These are phyloP conservation scores for Morella rubra DNA, from an alignment of 306 rosid genomes.

Conservation along the genomic window DNA sequence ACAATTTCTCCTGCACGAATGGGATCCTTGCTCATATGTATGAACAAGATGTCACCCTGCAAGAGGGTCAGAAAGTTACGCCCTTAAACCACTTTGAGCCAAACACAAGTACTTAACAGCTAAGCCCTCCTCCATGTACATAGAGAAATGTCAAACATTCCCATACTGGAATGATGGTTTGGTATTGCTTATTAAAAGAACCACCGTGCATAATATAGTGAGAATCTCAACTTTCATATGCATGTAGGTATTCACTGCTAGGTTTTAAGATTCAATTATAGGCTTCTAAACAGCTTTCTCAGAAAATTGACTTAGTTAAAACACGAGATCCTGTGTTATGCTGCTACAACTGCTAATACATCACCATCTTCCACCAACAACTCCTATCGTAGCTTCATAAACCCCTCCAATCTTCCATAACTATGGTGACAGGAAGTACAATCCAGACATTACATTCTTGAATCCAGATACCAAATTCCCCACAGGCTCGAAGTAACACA, in stretches of 20 bases:
- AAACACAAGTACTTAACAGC: not conserved
- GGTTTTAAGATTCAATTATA: no score
- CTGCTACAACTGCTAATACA: not conserved
- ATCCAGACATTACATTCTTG: no score
- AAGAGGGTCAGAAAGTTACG: slow-evolving; percentile 10
- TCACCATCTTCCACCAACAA: not conserved
- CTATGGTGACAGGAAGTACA: not conserved
- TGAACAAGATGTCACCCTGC: slow-evolving; percentile 74
- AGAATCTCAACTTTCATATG: not conserved
- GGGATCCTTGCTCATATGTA: slow-evolving; percentile 60
- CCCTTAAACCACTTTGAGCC: slow-evolving; percentile 15
- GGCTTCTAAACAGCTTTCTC: no score
- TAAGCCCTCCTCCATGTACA: not conserved
- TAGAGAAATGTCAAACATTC: no score
- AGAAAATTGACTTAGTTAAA: not conserved
- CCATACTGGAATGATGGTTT: no score
- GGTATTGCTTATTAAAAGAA: no score
- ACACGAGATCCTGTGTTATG: not conserved
- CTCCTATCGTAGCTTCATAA: not conserved
- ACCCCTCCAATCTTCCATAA: not conserved
- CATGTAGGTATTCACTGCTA: not conserved
- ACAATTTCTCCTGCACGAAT: slow-evolving; percentile 72
- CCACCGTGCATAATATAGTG: not conserved
- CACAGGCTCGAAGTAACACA: not conserved
- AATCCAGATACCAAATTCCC: not conserved